phyloP scores from a whole-genome alignment of 2,329 filamentous ascomycete species.

The Stachybotrys elegans region DNA sequence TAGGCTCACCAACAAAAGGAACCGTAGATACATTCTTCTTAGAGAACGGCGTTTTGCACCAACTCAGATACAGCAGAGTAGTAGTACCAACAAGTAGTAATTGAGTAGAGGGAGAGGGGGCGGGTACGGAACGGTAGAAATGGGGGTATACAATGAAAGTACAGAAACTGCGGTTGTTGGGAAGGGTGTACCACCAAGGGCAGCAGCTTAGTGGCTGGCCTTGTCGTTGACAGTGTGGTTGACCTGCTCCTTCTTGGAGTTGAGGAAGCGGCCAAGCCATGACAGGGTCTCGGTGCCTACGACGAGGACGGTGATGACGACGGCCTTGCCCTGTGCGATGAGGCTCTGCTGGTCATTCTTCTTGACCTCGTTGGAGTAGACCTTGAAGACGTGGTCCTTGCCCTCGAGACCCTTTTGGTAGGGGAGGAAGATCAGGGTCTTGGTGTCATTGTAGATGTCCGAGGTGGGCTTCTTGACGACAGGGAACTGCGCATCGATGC shows the following conservation, averaged over 20 bases:
- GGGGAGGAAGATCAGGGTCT: constrained; percentile 57
- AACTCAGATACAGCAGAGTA: no score
- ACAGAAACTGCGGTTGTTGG: no score
- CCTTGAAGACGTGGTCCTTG: constrained; percentile 54
- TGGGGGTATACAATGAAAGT: no score
- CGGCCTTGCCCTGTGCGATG: constrained; percentile 65
- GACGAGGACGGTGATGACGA: constrained; percentile 61
- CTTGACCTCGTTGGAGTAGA: constrained; percentile 56
- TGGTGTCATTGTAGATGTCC: constrained; percentile 62
- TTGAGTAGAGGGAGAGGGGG: no score
- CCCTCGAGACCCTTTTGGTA: constrained; percentile 56
- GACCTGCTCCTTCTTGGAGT: constrained; percentile 57
- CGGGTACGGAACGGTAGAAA: no score
- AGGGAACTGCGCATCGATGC: constrained; percentile 67
- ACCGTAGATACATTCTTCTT: no score
- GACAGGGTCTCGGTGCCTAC: constrained; percentile 60
- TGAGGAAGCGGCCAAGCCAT: constrained; percentile 55
- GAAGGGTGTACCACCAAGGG: no score
- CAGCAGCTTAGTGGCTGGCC: constrained; percentile 34
- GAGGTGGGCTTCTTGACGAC: constrained; percentile 70
- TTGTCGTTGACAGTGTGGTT: constrained; percentile 51
- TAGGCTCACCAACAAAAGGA: no score
- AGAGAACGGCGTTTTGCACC: no score
- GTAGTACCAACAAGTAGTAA: no score
- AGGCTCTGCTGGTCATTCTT: constrained; percentile 59